Evolutionary conservation across 2,329 filamentous ascomycete species (phyloP).

Genomic region (Hawksworthiomyces lignivorus): DNA sequence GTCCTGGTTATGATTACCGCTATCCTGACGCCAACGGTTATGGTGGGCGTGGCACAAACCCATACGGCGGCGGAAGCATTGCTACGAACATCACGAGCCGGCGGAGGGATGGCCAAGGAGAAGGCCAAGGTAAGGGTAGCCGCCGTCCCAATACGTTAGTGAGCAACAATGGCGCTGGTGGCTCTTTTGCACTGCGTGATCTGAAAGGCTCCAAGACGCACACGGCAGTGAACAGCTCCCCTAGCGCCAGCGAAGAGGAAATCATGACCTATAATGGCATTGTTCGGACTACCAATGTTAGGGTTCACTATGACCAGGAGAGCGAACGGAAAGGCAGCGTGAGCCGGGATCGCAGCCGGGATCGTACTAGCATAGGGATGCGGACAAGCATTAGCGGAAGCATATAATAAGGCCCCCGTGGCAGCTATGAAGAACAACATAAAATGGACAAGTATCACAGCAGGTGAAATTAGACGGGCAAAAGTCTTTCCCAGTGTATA

Average conservation of each 20-base stretch:
- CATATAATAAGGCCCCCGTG: no score
- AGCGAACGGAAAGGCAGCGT: conserved; percentile 8
- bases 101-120: not conserved
- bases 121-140: not conserved
- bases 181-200: conserved; percentile 19
- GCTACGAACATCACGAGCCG: conserved; percentile 11
- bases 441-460: no score
- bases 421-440: no score
- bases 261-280: conserved; percentile 33
- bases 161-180: conserved; percentile 1
- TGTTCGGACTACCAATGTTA: conserved; percentile 27
- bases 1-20: conserved; percentile 9
- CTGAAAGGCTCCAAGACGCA: conserved; percentile 20
- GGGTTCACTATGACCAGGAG: conserved; percentile 16
- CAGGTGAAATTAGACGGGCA: no score
- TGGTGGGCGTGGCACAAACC: conserved; percentile 1
- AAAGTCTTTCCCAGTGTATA: no score
- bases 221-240: conserved; percentile 27
- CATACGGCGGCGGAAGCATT: conserved; percentile 10
- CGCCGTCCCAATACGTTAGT: not conserved
- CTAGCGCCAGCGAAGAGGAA: conserved; percentile 29
- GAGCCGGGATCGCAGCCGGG: conserved; percentile 8
- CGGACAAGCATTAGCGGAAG: conserved; percentile 11
- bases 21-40: not conserved
- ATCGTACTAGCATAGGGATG: conserved; percentile 8